A percentile compares a stretch with the other conserved stretches of the same genome.
These are phyloP conservation scores for Coemansia sp. DNA, from an alignment of 192 early-diverging fungal genomes.

Conservation along the genomic window DNA sequence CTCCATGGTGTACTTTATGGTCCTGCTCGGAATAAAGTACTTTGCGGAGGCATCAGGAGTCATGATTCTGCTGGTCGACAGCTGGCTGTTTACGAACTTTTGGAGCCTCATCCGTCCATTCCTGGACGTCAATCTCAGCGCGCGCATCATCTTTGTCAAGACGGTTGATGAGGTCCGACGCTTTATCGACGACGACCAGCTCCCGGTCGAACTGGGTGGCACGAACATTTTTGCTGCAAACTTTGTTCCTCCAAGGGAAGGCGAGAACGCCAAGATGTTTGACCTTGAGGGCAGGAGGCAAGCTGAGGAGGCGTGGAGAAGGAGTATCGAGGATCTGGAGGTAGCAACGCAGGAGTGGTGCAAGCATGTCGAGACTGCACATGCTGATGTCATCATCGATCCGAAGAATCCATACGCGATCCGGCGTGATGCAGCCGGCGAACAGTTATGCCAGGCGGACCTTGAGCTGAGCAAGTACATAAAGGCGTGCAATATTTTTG, in stretches of 20 bases:
- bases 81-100: conserved; percentile 52
- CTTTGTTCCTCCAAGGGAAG: conserved; percentile 27
- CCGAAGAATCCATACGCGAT: conserved; percentile 2
- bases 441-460: conserved; percentile 23
- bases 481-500: conserved; percentile 22
- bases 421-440: conserved; percentile 22
- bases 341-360: conserved; percentile 32
- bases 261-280: conserved; percentile 34
- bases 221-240: conserved; percentile 14
- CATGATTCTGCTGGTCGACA: conserved; percentile 47
- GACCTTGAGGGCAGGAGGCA: conserved; percentile 22
- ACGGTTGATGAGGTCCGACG: conserved; percentile 26
- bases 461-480: conserved; percentile 31
- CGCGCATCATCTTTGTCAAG: conserved; percentile 48
- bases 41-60: conserved; percentile 43
- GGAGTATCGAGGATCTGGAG: conserved; percentile 27
- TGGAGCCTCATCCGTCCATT: conserved; percentile 47
- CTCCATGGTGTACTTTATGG: conserved; percentile 38
- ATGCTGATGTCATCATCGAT: background rate
- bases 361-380: background rate
- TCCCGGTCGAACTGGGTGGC: conserved; percentile 36
- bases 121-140: conserved; percentile 41
- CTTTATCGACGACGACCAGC: conserved; percentile 41
- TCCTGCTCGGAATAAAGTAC: conserved; percentile 27
- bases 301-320: conserved; percentile 38